Percentiles rank a stretch among this genome's conserved stretches.
These are phyloP conservation scores for Tolypocladium nubicola DNA, from an alignment of 2,329 filamentous ascomycete genomes.

Conservation along the genomic window DNA sequence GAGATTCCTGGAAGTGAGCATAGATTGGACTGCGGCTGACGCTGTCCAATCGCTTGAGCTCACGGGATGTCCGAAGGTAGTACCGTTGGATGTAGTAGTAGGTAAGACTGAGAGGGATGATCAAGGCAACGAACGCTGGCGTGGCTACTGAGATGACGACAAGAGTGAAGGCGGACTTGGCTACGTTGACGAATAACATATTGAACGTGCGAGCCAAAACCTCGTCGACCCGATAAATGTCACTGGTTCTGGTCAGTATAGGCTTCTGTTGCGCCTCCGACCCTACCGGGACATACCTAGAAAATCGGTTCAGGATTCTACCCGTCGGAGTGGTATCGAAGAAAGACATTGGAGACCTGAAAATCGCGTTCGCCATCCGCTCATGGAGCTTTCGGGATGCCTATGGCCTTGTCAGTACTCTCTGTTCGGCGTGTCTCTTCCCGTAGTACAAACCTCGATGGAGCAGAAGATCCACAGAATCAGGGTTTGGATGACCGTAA, in stretches of 20 bases:
- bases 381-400: conserved; percentile 95
- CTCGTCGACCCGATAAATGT: conserved; percentile 79
- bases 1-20: conserved; percentile 94
- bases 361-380: conserved; percentile 93
- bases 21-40: conserved; percentile 94
- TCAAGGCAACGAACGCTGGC: conserved; percentile 69
- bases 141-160: conserved; percentile 73
- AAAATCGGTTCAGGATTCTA: conserved; percentile 94
- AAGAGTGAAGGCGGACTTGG: conserved; percentile 72
- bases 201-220: conserved; percentile 95
- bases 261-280: not conserved
- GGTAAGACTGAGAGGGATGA: conserved; percentile 67
- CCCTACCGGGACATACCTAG: conserved; percentile 48
- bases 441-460: conserved; percentile 61
- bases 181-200: conserved; percentile 77
- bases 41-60: conserved; percentile 91
- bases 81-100: conserved; percentile 96
- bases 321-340: conserved; percentile 96
- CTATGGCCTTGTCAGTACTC: conserved; percentile 25
- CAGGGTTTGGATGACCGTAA: conserved; percentile 86
- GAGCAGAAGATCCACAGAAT: conserved; percentile 99
- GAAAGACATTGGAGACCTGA: conserved; percentile 96
- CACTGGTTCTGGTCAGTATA: conserved; percentile 33
- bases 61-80: conserved; percentile 90
- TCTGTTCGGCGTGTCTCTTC: not conserved